Base-by-base conservation (phyloP, 257 asterid species). In the Solanum ossicruentum region DNA sequence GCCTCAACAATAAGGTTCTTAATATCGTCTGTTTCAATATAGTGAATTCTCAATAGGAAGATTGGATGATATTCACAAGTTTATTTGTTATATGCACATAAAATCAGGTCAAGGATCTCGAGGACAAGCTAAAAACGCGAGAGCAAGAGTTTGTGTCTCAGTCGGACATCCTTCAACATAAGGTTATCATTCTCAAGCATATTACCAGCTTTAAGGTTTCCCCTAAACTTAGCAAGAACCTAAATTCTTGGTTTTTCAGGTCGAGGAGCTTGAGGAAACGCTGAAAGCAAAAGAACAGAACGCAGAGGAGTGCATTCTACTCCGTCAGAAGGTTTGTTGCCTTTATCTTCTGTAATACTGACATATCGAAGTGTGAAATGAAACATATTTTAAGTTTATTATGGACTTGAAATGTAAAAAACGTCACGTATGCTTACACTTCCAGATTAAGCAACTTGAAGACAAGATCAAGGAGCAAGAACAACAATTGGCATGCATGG, bases 51-150 rank as follows among this genome's bases (percentile, higher is more conserved):
- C 45, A 77, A 75, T 5, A 71, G 12, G n/a, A 26, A 26, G 63
- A 51, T 51, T 28, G 26, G 65, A 78, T 78, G 65, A 78, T 78
- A 36, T 70, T 70, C 36, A 47, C 23, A 32, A 18, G 80, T 70
- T 18, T 20, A 12, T 36, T 69, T 67, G 39, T 45, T 6, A 69
- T 67, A 60, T 85, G 67, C 75, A 71, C 80, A 85, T 80, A 26
- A 84, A 83, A 82, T 10, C 95, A 96, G 99, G 91, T 93, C 56
- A 90, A 86, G 90, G 98, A 93, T 81, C 98, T 96, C 16, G 99
- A 94, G 87, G 88, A 82, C 85, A 90, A 91, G 86, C 89, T 96
- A 88, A 93, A 87, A 83, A 96, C 91, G 90, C 93, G 90, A 87
- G 67, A 86, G 47, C 91, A 89, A 69, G 93, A 91, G 71, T 85